A percentile compares a stretch with the other conserved stretches of the same genome.
These are phyloP conservation scores for Haplosporangium gracile DNA, from an alignment of 192 early-diverging fungal species.

Conservation along the genomic window DNA sequence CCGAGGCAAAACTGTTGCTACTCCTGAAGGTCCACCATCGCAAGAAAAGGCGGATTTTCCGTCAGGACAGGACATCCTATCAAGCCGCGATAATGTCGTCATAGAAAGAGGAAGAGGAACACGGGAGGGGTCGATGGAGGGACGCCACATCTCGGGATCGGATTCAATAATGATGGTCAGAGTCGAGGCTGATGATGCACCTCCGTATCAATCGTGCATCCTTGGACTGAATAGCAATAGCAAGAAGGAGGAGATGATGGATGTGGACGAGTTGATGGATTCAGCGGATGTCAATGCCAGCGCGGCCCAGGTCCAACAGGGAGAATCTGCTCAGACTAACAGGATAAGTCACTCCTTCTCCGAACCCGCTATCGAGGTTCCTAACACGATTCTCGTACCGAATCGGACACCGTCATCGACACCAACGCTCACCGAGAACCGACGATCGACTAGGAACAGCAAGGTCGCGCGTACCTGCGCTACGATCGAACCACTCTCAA, in stretches of 20 bases:
- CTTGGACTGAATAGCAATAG: background rate
- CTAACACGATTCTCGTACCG: too few species aligned
- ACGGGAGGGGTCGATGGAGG: background rate
- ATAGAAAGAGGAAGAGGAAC: background rate
- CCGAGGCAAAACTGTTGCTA: too few species aligned
- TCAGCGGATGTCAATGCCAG: too few species aligned
- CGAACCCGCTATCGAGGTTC: too few species aligned
- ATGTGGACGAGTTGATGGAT: background rate
- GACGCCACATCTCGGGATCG: background rate
- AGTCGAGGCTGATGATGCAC: background rate
- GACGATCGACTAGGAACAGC: too few species aligned
- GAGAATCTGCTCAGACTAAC: too few species aligned
- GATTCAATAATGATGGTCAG: background rate
- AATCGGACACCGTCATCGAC: too few species aligned
- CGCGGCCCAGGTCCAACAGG: too few species aligned
- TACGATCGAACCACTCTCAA: background rate
- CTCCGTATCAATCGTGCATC: background rate
- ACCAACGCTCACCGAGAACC: too few species aligned
- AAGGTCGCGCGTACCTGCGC: too few species aligned
- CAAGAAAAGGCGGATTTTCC: background rate
- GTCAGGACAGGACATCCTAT: background rate
- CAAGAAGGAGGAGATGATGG: background rate
- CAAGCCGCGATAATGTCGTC: background rate
- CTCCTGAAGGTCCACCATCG: too few species aligned
- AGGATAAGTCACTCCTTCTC: too few species aligned